Evolutionary conservation across 768 basidiomycete species (phyloP).

Genomic region (Cystofilobasidium ferigula): DNA sequence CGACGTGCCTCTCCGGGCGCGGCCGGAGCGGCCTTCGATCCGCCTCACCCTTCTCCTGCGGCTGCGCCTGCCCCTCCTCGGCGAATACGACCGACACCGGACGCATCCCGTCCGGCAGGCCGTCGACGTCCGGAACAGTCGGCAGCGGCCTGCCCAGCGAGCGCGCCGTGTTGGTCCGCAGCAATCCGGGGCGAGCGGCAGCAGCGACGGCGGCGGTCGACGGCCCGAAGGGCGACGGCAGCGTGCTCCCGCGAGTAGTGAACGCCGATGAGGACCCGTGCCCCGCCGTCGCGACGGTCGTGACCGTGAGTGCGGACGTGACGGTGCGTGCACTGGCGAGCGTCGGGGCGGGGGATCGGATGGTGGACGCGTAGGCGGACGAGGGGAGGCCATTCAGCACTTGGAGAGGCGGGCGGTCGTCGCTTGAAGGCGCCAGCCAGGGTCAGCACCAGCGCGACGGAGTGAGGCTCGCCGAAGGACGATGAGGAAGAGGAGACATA

Average conservation of each 20-base stretch:
- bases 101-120: background rate
- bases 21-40: background rate
- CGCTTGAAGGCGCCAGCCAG: background rate
- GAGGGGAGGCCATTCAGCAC: slow-evolving; percentile 39
- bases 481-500: background rate
- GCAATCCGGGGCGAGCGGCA: background rate
- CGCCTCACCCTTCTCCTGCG: too few species aligned
- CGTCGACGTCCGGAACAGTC: background rate
- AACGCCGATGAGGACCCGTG: background rate
- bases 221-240: background rate
- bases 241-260: background rate
- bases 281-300: slow-evolving; percentile 6
- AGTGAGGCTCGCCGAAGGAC: background rate
- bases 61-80: background rate
- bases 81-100: background rate
- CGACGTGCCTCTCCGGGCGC: slow-evolving; percentile 44
- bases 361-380: slow-evolving; percentile 36
- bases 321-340: background rate
- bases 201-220: background rate
- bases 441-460: background rate
- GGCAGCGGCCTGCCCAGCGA: slow-evolving; percentile 10
- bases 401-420: slow-evolving; percentile 26
- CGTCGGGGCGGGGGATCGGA: slow-evolving; percentile 2
- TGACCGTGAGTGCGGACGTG: background rate
- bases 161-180: background rate